Base-by-base conservation (phyloP, 768 basidiomycete species). In the Lentinula sp. region DNA sequence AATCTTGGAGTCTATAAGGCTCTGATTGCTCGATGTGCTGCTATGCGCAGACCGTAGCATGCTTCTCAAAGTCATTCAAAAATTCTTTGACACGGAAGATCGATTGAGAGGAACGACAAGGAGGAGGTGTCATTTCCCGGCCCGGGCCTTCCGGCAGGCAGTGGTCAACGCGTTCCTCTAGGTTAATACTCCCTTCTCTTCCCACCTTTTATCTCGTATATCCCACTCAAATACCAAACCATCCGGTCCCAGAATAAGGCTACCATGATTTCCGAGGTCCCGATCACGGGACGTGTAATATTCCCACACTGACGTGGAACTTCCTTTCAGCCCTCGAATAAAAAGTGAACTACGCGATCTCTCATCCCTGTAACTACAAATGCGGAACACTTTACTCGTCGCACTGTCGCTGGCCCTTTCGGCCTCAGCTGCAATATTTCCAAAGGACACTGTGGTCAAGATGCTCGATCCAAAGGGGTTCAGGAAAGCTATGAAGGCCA, bases 381-480 rank as follows among this genome's bases (percentile, higher is more conserved):
- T 78, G 72, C 67, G 79, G 67, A 69, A 73, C 15, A 66, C 71
- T 55, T 70, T 72, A 52, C 59, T 81, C 7, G 66, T 79, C 28
- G 72, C 75, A 18, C 63, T 70, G 54, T 67, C 67, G 12, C 70
- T 80, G 28, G 72, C 73, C 8, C 63, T 82, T 61, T 71, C 84
- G 64, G 82, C 77, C 65, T 79, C 78, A 43, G 85, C 83, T 32
- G 82, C 71, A 13, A 66, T 83, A 53, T 83, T 82, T 59, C 78
- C 79, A 0, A 66, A 75, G 39, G 82, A 81, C 63, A 79, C 85
- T 3, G 72, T 77, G 32, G 92, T 94, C 62, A 91, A 91, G 77
- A 81, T 85, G 79, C 66, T 94, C 37, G 86, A 90, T 69, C 72
- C 81, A 1, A 89, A 85, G 69, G 77, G 78, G 1, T 94, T 91